Base-by-base conservation (phyloP, 2,329 filamentous ascomycete genomes). In the Acrocalymma vagum region DNA sequence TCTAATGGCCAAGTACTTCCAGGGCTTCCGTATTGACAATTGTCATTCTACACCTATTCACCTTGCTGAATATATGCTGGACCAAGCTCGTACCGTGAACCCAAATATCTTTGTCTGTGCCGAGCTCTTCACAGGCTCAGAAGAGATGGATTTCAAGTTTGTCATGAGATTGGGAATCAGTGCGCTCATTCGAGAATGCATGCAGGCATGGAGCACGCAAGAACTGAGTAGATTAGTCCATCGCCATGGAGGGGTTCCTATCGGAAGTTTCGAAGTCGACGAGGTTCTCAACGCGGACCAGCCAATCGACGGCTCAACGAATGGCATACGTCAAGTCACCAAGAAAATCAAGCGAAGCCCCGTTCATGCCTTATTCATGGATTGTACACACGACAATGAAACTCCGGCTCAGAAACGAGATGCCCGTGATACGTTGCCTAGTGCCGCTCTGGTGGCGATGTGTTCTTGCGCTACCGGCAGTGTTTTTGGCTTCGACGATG, bases 341-440 rank as follows among this genome's bases (percentile, higher is more conserved):
- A 87, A 86, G 52, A 86, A 81, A 48, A 92, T 99, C 69, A 89
- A 90, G 53, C 86, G 88, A n/a, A 88, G 85, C 3, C 90, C 92
- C 4, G 87, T 97, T 0, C 92, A 96, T 53, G 94, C 93, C 1
- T 76, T 99, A 1, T 96, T 99, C 72, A 97, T 97, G 91, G 95
- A 99, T 67, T 99, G 95, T 71, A 99, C 95, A 0, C 94, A 99
- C 69, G 94, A 99, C 73, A 99, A 99, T 59, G 93, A 99, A 72
- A 88, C 90, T 2, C 94, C 94, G 1, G 90, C 93, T 1, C 93
- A 99, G 71, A 96, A 96, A 71, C 83, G 95, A 26, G 92, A 96
- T 67, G 92, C 92, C 35, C 84, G 91, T 45, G 95, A 99, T 65
- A 97, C 94, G 0, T 78, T 99, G 8, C 89, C 95, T 6, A 97